These are phyloP conservation scores for Metschnikowia kofuensis DNA, from an alignment of 805 yeast species.

Conservation along the genomic window DNA sequence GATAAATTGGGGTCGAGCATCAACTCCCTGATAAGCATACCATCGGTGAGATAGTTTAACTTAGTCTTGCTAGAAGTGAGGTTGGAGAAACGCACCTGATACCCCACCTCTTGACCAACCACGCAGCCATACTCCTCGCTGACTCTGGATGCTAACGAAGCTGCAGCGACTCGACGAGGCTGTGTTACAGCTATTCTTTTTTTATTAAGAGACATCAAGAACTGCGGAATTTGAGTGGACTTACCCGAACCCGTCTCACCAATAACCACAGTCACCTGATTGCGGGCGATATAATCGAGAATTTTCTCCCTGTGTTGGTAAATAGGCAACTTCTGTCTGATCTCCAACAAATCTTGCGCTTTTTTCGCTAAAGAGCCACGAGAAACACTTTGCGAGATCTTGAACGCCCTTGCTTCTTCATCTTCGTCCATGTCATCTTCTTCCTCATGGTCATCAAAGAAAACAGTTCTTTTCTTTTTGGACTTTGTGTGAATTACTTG, in stretches of 20 bases:
- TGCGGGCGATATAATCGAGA: constrained; percentile 47
- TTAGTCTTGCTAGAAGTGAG: constrained; percentile 55
- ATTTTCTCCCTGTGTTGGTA: constrained; percentile 67
- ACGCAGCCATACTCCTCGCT: constrained; percentile 79
- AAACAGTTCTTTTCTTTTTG: constrained; percentile 22
- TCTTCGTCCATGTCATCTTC: constrained; percentile 36
- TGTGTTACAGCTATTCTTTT: constrained; percentile 86
- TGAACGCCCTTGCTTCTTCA: constrained; percentile 12
- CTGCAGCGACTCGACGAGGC: constrained; percentile 97
- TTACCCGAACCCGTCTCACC: constrained; percentile 99
- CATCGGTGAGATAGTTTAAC: constrained; percentile 88
- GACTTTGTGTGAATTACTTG: background rate
- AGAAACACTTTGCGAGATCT: constrained; percentile 3
- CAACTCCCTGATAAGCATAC: constrained; percentile 91
- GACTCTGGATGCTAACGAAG: constrained; percentile 88
- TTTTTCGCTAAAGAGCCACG: constrained; percentile 25
- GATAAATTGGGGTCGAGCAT: constrained; percentile 67
- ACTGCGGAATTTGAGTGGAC: constrained; percentile 95
- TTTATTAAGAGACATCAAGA: constrained; percentile 54
- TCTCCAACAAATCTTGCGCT: constrained; percentile 44
- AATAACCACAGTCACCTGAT: constrained; percentile 75
- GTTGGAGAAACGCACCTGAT: constrained; percentile 88
- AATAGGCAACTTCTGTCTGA: constrained; percentile 68
- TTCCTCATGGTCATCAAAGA: constrained; percentile 34
- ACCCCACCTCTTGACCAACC: constrained; percentile 84